Evolutionary conservation across 2,329 filamentous ascomycete species (phyloP).

Genomic region (Curvularia hawaiiensis): DNA sequence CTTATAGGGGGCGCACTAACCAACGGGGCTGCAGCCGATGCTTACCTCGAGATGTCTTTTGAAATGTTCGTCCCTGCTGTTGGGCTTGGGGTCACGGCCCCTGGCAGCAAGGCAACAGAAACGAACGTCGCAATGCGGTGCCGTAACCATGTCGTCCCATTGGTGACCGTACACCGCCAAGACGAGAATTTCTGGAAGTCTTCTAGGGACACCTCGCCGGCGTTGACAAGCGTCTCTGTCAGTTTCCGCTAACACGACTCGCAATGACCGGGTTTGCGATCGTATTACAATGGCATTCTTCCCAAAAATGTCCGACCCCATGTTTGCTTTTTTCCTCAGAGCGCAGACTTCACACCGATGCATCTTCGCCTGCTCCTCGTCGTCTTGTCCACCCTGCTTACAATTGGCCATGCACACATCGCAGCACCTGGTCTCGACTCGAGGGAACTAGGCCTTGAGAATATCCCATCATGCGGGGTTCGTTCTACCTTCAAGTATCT

Average conservation of each 20-base stretch:
- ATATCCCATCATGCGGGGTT: conserved; percentile 30
- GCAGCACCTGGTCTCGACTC: neutral
- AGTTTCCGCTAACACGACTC: conserved; percentile 1
- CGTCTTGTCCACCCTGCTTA: conserved; percentile 6
- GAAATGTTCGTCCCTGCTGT: neutral
- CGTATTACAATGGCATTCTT: neutral
- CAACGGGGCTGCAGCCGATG: neutral
- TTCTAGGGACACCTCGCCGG: neutral
- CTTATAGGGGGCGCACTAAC: neutral
- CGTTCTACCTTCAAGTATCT: neutral
- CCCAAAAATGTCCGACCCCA: neutral
- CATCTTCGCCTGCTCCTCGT: neutral
- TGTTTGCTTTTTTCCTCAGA: neutral
- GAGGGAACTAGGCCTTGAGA: conserved; percentile 16
- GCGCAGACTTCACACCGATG: conserved; percentile 5
- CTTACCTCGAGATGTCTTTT: neutral
- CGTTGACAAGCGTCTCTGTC: neutral
- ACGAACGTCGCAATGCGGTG: neutral
- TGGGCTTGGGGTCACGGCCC: neutral
- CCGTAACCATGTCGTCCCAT: neutral
- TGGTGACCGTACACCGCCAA: neutral
- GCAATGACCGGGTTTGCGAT: neutral
- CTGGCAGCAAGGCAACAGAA: neutral
- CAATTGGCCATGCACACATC: neutral
- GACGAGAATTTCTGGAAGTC: neutral